Evolutionary conservation across 2,329 filamentous ascomycete species (phyloP), one percentile per base, ranked within the genome.

Genomic region (Colletotrichum orbiculare): DNA sequence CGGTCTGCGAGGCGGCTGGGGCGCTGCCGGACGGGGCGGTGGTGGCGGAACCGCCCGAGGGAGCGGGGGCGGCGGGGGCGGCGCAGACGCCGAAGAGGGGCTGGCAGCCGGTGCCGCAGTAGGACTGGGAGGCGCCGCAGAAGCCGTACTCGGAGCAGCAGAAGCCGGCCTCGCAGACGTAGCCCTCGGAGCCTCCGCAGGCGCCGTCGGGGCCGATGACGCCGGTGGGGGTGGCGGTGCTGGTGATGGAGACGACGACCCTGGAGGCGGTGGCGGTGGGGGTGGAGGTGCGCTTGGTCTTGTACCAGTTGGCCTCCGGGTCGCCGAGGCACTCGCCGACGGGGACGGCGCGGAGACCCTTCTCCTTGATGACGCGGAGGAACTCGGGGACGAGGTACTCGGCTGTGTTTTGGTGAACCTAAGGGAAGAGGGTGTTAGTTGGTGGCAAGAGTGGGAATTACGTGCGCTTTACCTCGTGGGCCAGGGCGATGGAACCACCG

Each of bases 251-350:
- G 50, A 67, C 43, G 17, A 54, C 54, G 42, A 62, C 54, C 39
- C 42, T 57, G 54, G 59, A 56, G 12, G 58, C 57, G 41, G 66
- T 68, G 54, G 63, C 66, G n/a, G 63, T 59, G 11, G 66, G 66
- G 9, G 66, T 68, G 7, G 63, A 63, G 17, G 66, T 66, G 58
- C 66, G 66, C 54, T 66, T 66, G 45, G 58, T 58, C 49, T 55
- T 62, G 72, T 84, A 83, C 81, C 81, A 84, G 74, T 84, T 83
- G 46, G 69, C 73, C n/a, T 69, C 58, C 4, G 78, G 75, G 68
- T 83, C 81, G 25, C 76, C 77, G 25, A 84, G 73, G 67, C 81
- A 84, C 67, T 82, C 81, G 43, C 82, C 81, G 13, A 83, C 73
- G 13, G 80, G 81, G 33, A 83, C 81, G 10, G 74, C 15, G 59